phyloP scores from a whole-genome alignment of 257 asterid species.

The Fraxinus cuspidata region DNA sequence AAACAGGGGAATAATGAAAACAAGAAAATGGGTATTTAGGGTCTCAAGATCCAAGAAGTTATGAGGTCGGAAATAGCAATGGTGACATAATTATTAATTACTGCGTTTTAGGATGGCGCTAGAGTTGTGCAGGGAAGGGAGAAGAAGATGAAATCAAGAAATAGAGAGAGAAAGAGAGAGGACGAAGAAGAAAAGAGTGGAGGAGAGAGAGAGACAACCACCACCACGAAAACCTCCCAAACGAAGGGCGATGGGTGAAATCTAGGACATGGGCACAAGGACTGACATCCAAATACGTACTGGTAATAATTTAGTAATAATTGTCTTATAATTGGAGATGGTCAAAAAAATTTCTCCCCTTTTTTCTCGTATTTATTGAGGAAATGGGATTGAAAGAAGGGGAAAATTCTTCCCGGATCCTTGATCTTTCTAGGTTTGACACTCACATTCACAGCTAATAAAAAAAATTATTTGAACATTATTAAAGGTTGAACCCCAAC shows the following conservation, averaged over 20 bases:
- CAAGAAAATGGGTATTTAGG: conserved; percentile 17
- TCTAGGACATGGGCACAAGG: conserved; percentile 25
- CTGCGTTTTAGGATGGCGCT: conserved; percentile 13
- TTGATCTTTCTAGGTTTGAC: too few species aligned
- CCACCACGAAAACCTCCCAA: conserved; percentile 42
- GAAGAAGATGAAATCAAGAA: neutral
- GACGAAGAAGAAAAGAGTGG: conserved; percentile 4
- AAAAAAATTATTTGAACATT: too few species aligned
- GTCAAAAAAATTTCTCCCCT: neutral
- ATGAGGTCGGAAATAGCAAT: conserved; percentile 5
- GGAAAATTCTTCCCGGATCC: neutral
- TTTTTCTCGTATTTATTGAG: neutral
- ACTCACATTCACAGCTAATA: too few species aligned
- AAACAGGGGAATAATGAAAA: conserved; percentile 2
- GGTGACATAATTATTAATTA: conserved; percentile 19
- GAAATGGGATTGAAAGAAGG: neutral
- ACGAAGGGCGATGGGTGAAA: conserved; percentile 31
- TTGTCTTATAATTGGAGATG: neutral
- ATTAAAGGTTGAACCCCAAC: too few species aligned
- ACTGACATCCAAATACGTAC: neutral
- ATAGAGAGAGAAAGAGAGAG: conserved; percentile 17
- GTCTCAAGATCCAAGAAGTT: conserved; percentile 10
- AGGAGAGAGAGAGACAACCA: conserved; percentile 16
- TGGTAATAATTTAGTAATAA: neutral
- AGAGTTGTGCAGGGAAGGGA: neutral